Base-by-base conservation (phyloP, 2,329 filamentous ascomycete species). In the Cladosporium halotolerans region DNA sequence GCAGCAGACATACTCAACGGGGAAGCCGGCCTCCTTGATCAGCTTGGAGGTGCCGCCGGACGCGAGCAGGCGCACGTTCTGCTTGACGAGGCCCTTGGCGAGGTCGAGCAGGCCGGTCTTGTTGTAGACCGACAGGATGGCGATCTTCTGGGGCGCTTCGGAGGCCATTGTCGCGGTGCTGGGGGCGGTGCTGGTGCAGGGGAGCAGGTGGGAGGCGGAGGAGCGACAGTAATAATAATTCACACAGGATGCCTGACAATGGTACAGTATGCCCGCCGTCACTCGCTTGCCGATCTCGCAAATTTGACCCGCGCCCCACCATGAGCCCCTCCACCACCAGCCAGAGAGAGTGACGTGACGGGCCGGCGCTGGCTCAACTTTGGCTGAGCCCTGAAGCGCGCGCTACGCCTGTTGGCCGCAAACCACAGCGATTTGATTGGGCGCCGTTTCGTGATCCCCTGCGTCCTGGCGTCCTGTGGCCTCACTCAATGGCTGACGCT, bases 81-180 rank as follows among this genome's bases (percentile, higher is more conserved):
- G 83, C 78, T 92, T 82, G 68, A 88, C 81, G 47, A 96, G 82
- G 64, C 90, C 90, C 75, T 95, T 95, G 66, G 90, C 89, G 63
- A 96, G 80, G 74, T 96, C 91, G 62, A 96, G 77, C 62, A 96
- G 82, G 57, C 91, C 93, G 53, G 92, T 97, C 84, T 99, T 99
- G 81, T 99, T 89, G 71, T 93, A 97, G 78, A 97, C 93, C 61
- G 92, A 97, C 70, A 99, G 81, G 69, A 99, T 97, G 62, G 93
- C 93, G 41, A 64, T 64, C 56, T 64, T 64, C 55, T 62, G 60
- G 28, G 55, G 45, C 9, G 36, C 39, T 42, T 55, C 47, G 45
- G 60, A 56, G 48, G 61, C 60, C 62, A 63, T 63, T 32, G 23
- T 50, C n/a, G 18, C 32, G 33, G 33, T 11, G 40, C 16, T 38